Evolutionary conservation across 345 rosid genomes (phyloP), one percentile per base, ranked within the genome.

Genomic region (Diplotaxis tenuifolia): DNA sequence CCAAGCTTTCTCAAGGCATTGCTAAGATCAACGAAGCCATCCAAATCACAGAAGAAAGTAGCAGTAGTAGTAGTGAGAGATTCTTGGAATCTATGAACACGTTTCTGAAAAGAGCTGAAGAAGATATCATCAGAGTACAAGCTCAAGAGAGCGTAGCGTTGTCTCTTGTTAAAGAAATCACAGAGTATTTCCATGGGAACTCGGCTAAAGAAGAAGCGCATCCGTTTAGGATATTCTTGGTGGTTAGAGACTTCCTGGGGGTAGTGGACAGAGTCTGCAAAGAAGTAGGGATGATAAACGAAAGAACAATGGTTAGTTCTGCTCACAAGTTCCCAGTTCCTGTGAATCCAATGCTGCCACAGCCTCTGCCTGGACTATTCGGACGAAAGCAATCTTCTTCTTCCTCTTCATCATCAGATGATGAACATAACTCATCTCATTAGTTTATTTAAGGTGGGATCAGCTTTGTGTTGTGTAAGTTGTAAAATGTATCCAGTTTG

Each of bases 161-260:
- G 42, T 90, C 98, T 4, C 77, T 96, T 0, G 98, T 92, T 58
- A 96, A 96, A 77, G 99, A 96, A 59, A 92, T 92, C 64, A 96
- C 99, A 1, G 99, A 92, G 77, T 96, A 92, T 79, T 96, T 96
- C 85, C 99, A 96, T 36, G 99, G 99, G 12, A 87, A 93, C 86
- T 96, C 99, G n/a, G 93, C 97, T 0, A 92, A 87, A 83, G 99
- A 96, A 85, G 98, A 96, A 83, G 96, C 98, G 23, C 99, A 90
- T 70, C 98, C 99, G 1, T 89, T 96, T 82, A 85, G 99, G 77
- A 96, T 96, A 81, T 96, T 96, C 83, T 67, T 88, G 97, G 98
- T 96, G 66, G 98, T 96, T 32, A 79, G 98, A 74, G 99, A 95
- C 84, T 95, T 95, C 67, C 88, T 95, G 2, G 79, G 84, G 0